Evolutionary conservation across 2,329 filamentous ascomycete species (phyloP), one percentile per base, ranked within the genome.

Genomic region (Clarireedia sp.): DNA sequence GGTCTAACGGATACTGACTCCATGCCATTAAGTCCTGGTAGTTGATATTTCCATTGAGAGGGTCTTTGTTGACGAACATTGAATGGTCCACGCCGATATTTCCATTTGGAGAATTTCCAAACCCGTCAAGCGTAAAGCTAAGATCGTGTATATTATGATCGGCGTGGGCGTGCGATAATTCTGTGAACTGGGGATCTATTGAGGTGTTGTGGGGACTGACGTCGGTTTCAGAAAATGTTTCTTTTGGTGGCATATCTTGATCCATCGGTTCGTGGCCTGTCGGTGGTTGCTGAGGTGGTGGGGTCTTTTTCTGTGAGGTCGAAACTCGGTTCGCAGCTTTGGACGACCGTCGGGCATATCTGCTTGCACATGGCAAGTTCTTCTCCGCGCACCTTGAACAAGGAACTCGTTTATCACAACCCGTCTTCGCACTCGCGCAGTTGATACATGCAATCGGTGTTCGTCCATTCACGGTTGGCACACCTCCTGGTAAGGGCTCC

Each of bases 381-480:
- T 78, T 78, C 45, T 78, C 74, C 5, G 70, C 66, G 56, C 76
- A 79, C 54, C 75, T 69, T n/a, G 73, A 70, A 59, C 76, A 79
- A 0, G 76, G 76, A 1, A 75, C 71, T 53, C 69, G 68, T 63
- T 78, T 79, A 57, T 78, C 75, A 55, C 76, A 79, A 7, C 73
- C 75, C 2, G 75, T 78, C 65, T 79, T 78, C 33, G 75, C 76
- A 59, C 70, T 75, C 29, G 75, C 74, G 56, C 76, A 79, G 58
- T 75, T 75, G 44, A 72, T 68, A 63, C 76, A 79, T 3, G 76
- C 75, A 59, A 79, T 79, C 4, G 73, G 74, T 9, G 72, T 74
- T 46, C 70, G 66, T 26, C 70, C 67, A 14, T 66, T 70, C 12
- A 76, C 64, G 0, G 73, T 73, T 3, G 72, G 71, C 3, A 74